phyloP scores from a whole-genome alignment of 2,329 filamentous ascomycete species.

The Clonostachys rhizophaga region DNA sequence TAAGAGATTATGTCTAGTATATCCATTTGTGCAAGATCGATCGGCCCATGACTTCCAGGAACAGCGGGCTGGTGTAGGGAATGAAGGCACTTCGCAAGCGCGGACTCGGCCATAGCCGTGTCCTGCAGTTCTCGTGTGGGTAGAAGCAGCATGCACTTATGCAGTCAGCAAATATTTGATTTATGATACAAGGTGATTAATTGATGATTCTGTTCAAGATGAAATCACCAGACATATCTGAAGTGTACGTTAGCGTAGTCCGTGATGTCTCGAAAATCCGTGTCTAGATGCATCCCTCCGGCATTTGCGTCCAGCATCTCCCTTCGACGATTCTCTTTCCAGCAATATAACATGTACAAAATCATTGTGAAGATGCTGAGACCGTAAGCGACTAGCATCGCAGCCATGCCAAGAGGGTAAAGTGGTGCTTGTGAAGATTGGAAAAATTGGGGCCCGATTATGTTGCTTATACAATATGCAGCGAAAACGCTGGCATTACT shows the following conservation, averaged over 20 bases:
- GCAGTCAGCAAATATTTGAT: neutral
- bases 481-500: conserved; percentile 5
- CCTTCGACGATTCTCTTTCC: neutral
- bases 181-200: neutral
- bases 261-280: conserved; percentile 2
- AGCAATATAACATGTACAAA: neutral
- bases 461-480: conserved; percentile 4
- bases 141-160: no score
- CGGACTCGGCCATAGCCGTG: no score
- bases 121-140: no score
- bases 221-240: conserved; percentile 4
- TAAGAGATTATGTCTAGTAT: no score
- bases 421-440: neutral
- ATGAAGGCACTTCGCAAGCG: no score
- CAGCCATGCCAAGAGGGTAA: neutral
- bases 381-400: neutral
- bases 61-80: no score
- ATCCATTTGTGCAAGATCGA: no score
- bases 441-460: conserved; percentile 1
- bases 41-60: no score
- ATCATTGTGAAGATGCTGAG: neutral
- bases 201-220: neutral
- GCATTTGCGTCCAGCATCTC: neutral
- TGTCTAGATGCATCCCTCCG: neutral
- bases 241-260: conserved; percentile 5